Conservation (phyloP, 2,329 filamentous ascomycete species). For the Coniochaeta prunicola region DNA sequence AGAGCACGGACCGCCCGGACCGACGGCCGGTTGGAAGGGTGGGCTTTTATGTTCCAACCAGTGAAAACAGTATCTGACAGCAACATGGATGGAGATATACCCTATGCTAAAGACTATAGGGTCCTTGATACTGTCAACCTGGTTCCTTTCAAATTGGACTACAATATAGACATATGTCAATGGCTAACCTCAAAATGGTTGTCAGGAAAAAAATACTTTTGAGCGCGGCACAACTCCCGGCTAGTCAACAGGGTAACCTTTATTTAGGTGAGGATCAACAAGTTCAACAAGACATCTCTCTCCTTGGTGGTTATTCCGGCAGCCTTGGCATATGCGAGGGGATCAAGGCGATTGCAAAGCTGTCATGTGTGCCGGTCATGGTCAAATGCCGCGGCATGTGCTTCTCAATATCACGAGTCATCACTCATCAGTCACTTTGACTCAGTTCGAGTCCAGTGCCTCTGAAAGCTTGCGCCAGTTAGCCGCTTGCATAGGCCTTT, state of each 20-base stretch:
- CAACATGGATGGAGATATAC: too few relatives aligned
- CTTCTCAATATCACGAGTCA: background rate
- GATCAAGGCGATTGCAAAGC: background rate
- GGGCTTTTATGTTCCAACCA: too few relatives aligned
- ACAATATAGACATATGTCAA: too few relatives aligned
- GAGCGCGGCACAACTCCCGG: too few relatives aligned
- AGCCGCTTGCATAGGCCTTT: background rate
- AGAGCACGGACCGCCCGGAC: background rate
- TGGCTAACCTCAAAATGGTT: too few relatives aligned
- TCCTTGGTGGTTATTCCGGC: background rate
- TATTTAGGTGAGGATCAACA: background rate
- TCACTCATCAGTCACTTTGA: background rate
- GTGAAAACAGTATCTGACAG: too few relatives aligned
- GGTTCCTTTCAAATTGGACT: too few relatives aligned
- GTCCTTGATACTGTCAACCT: too few relatives aligned
- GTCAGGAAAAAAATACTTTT: too few relatives aligned
- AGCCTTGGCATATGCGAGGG: background rate
- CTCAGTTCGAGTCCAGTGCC: background rate
- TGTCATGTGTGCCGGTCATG: background rate
- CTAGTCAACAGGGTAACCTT: background rate
- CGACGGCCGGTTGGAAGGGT: background rate
- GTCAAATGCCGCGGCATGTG: background rate
- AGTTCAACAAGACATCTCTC: background rate
- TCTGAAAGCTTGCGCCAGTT: background rate
- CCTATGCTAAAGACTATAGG: too few relatives aligned